These are phyloP conservation scores for Parmales sp. DNA, from an alignment of 108 stramenopile species.

Conservation along the genomic window DNA sequence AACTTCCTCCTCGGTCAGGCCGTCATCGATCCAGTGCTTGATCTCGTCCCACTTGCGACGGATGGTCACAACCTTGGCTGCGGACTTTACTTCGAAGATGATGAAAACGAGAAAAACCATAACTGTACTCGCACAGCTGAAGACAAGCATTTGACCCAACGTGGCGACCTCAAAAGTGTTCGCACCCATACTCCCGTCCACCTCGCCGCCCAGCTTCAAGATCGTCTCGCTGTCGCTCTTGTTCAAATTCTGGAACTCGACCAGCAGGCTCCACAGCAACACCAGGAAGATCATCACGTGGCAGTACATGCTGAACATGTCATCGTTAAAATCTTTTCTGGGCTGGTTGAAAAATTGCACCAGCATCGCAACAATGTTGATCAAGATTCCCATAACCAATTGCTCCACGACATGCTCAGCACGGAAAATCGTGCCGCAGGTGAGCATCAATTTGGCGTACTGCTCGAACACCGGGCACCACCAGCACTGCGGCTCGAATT, in stretches of 20 bases:
- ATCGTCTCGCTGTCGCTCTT: neutral
- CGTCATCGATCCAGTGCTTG: too few species aligned
- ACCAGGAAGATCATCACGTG: neutral
- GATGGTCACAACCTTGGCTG: too few species aligned
- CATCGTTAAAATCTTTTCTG: neutral
- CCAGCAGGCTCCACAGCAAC: neutral
- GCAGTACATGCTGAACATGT: neutral
- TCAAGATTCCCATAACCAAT: neutral
- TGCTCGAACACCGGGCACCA: neutral
- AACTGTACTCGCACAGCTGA: too few species aligned
- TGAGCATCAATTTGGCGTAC: neutral
- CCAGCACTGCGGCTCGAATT: slow-evolving; percentile 2
- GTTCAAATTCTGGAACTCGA: neutral
- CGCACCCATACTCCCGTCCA: too few species aligned
- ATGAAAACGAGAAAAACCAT: too few species aligned
- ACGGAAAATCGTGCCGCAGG: neutral
- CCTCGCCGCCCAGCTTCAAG: too few species aligned
- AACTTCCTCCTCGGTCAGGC: too few species aligned
- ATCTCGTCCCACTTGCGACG: too few species aligned
- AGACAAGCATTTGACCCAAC: too few species aligned
- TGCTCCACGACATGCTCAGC: neutral
- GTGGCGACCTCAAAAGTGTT: too few species aligned
- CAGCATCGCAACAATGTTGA: neutral
- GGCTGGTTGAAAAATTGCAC: neutral
- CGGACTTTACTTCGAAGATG: too few species aligned